Conservation (phyloP, 2,329 filamentous ascomycete species). For the Mycocentrospora acerina region DNA sequence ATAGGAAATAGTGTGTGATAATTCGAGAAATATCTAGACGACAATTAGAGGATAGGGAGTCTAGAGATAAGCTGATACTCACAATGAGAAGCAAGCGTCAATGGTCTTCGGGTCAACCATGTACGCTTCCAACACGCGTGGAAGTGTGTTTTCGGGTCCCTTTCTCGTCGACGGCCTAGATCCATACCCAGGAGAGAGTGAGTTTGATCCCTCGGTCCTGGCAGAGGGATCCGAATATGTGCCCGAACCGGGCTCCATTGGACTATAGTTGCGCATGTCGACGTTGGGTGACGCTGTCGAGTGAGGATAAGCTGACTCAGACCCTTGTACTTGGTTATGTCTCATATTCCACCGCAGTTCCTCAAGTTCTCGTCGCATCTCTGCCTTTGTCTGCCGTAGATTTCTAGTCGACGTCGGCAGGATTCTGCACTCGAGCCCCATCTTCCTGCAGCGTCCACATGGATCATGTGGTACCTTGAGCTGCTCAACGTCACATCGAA, state of each 20-base stretch:
- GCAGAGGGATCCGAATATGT: slow-evolving; percentile 32
- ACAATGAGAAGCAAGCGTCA: slow-evolving; percentile 40
- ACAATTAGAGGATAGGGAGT: slow-evolving; percentile 12
- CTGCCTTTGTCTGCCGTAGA: slow-evolving; percentile 40
- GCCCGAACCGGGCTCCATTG: slow-evolving; percentile 25
- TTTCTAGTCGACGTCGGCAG: slow-evolving; percentile 41
- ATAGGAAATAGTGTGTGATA: slow-evolving; percentile 39
- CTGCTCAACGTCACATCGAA: slow-evolving; percentile 43
- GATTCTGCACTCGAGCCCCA: slow-evolving; percentile 40
- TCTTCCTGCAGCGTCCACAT: slow-evolving; percentile 39
- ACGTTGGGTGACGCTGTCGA: slow-evolving; percentile 31
- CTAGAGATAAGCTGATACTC: slow-evolving; percentile 3
- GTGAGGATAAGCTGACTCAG: slow-evolving; percentile 25
- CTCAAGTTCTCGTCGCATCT: slow-evolving; percentile 41
- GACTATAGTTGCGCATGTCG: slow-evolving; percentile 29
- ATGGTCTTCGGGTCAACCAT: slow-evolving; percentile 36
- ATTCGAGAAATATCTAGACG: slow-evolving; percentile 35
- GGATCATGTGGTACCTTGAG: slow-evolving; percentile 40
- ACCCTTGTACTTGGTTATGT: slow-evolving; percentile 16
- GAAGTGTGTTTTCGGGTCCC: slow-evolving; percentile 27
- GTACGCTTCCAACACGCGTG: slow-evolving; percentile 32
- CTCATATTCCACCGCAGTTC: slow-evolving; percentile 40
- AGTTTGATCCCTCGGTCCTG: slow-evolving; percentile 28
- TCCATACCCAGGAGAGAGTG: slow-evolving; percentile 33
- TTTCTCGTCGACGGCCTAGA: slow-evolving; percentile 27